Base-by-base conservation (phyloP, 805 yeast species). In the Ogataea ramenticola region DNA sequence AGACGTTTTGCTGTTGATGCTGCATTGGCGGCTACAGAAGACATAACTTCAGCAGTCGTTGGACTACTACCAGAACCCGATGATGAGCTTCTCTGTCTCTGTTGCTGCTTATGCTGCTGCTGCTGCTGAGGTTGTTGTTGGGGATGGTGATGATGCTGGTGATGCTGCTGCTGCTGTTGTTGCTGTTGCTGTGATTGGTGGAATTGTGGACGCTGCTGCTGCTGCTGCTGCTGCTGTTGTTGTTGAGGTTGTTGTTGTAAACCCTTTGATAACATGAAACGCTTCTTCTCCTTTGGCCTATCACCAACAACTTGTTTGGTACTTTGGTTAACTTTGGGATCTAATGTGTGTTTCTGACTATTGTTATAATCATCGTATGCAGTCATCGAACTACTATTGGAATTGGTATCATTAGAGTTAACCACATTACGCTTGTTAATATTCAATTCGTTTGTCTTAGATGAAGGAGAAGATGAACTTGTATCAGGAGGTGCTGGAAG, bases 201-300 rank as follows among this genome's bases (percentile, higher is more conserved):
- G n/a, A n/a, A n/a, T n/a, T n/a, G n/a, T n/a, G n/a, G n/a, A n/a
- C n/a, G n/a, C n/a, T n/a, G n/a, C n/a, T 24, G 33, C 20, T 30
- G 44, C 9, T 36, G 38, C 2, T 39, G 40, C 19, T 32, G 37
- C n/a, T 46, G 43, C 17, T 20, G 41, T 14, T 10, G 39, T n/a
- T 15, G 5, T 6, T 15, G 6, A 17, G 36, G 16, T 6, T 20
- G 41, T 14, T 10, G 39, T n/a, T 15, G 5, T 6, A 4, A 4
- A 17, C 20, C 11, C 10, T 12, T 12, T 15, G 36, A 33, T 17
- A 17, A 33, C 11, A 9, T 15, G 14, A 27, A 36, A 26, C 15
- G 22, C 15, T n/a, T 40, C 11, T 11, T 16, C 36, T 17, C 16
- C 16, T 12, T 33, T 33, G n/a, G 21, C 16, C 31, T 27, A 30